These are phyloP conservation scores for Neostapfia colusana DNA, from an alignment of 176 grass and related monocot species.

Conservation along the genomic window DNA sequence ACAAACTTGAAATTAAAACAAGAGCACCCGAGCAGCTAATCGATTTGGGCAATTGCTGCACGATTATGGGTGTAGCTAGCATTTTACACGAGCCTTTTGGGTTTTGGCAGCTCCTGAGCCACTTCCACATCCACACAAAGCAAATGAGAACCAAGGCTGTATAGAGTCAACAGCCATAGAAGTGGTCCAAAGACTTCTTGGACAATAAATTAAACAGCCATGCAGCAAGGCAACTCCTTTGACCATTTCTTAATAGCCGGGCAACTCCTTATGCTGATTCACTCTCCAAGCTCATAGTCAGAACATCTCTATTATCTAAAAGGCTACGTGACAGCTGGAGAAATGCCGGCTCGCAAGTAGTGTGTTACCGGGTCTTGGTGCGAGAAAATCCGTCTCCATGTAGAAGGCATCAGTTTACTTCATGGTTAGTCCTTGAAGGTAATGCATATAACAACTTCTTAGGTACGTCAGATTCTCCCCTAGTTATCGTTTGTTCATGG, in stretches of 20 bases:
- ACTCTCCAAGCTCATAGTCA: conserved; percentile 23
- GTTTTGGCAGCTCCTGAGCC: neutral
- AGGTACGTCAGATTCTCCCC: neutral
- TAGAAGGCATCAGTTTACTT: conserved; percentile 30
- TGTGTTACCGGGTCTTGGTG: conserved; percentile 37
- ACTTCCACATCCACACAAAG: conserved; percentile 42
- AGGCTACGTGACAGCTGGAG: neutral
- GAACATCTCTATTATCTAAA: neutral
- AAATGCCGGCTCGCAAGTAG: neutral
- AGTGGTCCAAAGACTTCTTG: conserved; percentile 29
- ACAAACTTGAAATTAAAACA: neutral
- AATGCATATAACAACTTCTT: neutral
- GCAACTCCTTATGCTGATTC: neutral
- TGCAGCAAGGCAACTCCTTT: conserved; percentile 36
- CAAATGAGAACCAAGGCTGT: conserved; percentile 33
- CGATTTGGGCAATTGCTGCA: neutral
- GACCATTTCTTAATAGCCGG: conserved; percentile 19
- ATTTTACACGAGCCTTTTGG: conserved; percentile 4
- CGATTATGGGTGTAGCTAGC: conserved; percentile 4
- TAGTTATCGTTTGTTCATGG: neutral
- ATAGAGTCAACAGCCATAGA: neutral
- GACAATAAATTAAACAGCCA: conserved; percentile 24
- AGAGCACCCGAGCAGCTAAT: neutral
- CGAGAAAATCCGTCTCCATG: conserved; percentile 14
- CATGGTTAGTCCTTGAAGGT: neutral